phyloP scores from a whole-genome alignment of 352 stramenopile genomes.

The Phytopythium kandeliae region DNA sequence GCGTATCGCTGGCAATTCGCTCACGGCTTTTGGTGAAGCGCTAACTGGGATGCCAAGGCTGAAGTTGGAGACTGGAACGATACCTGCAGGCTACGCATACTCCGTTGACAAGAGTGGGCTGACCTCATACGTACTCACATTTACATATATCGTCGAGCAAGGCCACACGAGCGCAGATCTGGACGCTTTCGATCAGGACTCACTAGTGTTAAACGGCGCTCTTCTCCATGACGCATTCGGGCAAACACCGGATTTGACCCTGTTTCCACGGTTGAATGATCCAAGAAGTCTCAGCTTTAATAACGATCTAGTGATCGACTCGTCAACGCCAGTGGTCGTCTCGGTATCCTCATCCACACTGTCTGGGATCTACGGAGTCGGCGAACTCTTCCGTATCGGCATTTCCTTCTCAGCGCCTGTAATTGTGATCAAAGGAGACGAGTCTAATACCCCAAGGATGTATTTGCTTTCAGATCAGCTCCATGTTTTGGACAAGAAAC shows the following conservation, averaged over 20 bases:
- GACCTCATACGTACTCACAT: conserved; percentile 28
- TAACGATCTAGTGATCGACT: conserved; percentile 54
- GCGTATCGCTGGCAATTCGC: conserved; percentile 6
- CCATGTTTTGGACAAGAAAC: conserved; percentile 28
- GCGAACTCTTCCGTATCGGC: conserved; percentile 37
- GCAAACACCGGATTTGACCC: conserved; percentile 40
- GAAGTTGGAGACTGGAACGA: conserved; percentile 31
- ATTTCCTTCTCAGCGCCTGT: conserved; percentile 51
- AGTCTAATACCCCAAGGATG: conserved; percentile 17
- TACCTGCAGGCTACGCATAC: conserved; percentile 31
- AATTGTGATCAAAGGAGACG: conserved; percentile 17
- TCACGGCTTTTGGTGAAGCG: conserved; percentile 31
- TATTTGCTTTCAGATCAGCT: conserved; percentile 48
- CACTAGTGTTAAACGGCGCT: conserved; percentile 41
- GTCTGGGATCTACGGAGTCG: conserved; percentile 60
- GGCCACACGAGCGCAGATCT: conserved; percentile 27
- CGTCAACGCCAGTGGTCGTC: conserved; percentile 25
- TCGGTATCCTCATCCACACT: conserved; percentile 37
- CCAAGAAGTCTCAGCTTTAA: conserved; percentile 50
- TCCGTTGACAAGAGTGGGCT: conserved; percentile 46
- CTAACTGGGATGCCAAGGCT: conserved; percentile 32
- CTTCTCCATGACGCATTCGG: conserved; percentile 31
- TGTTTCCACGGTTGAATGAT: conserved; percentile 38
- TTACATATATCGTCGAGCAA: conserved; percentile 44
- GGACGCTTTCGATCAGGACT: conserved; percentile 33